These are phyloP conservation scores for Vanilla planifolia DNA, from an alignment of 106 monocot species.

Conservation along the genomic window DNA sequence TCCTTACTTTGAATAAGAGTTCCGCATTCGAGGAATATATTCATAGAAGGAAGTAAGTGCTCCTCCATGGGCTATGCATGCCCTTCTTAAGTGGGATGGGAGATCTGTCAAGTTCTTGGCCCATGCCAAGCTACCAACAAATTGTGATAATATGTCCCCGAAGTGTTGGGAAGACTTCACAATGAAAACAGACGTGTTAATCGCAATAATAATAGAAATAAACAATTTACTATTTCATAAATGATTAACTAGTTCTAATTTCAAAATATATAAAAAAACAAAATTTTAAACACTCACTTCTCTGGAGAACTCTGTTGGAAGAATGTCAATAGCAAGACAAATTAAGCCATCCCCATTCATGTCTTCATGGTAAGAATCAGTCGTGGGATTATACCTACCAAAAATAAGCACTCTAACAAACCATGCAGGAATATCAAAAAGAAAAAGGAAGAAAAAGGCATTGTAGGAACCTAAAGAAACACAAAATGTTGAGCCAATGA, in stretches of 20 bases:
- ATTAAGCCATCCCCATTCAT: constrained; percentile 80
- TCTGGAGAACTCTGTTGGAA: constrained; percentile 89
- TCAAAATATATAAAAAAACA: constrained; percentile 5
- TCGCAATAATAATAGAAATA: neutral
- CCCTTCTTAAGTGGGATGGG: constrained; percentile 64
- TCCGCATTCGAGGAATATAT: constrained; percentile 84
- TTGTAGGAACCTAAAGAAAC: neutral
- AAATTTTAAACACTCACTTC: constrained; percentile 38
- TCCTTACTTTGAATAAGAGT: constrained; percentile 51
- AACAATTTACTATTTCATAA: too few species aligned
- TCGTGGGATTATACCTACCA: constrained; percentile 62
- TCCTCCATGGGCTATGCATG: constrained; percentile 86
- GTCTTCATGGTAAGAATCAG: constrained; percentile 72
- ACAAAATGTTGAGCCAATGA: neutral
- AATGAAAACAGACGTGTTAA: neutral
- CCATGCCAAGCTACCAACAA: constrained; percentile 60
- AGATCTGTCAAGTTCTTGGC: constrained; percentile 42
- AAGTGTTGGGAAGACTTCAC: constrained; percentile 90
- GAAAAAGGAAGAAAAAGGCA: neutral
- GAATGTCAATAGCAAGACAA: constrained; percentile 85
- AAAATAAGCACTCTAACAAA: constrained; percentile 7
- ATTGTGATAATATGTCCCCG: constrained; percentile 87
- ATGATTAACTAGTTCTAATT: too few species aligned
- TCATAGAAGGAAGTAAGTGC: constrained; percentile 67
- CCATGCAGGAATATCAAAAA: neutral